Evolutionary conservation across 352 stramenopile genomes (phyloP), one percentile per base, ranked within the genome.

Genomic region (Albugo laibachii): DNA sequence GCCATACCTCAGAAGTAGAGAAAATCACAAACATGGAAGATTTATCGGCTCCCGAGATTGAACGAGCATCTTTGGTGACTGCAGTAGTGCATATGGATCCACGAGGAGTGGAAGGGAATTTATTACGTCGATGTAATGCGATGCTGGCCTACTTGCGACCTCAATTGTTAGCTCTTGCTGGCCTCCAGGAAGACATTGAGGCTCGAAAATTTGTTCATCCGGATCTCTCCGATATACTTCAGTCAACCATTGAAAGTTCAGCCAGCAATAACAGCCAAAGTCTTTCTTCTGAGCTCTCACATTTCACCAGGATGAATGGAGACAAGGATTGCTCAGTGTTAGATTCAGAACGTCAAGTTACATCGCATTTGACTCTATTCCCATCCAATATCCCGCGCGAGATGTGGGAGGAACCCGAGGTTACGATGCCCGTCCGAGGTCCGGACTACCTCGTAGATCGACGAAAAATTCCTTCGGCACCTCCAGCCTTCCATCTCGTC

Each of bases 31-130:
- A 34, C 35, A 39, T 36, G 14, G 36, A 43, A 21, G 18, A 39
- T 5, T 51, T 13, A 52, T 39, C 0, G 38, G 57, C 41, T 14
- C 48, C 53, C 21, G 53, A 41, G 0, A 69, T 80, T 13, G 67
- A 80, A 49, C 48, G 74, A 34, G 69, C 69, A 12, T 81, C 69
- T 12, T 65, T 85, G 44, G 69, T 83, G 16, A 81, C 69, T 14
- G 73, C 70, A 39, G 73, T 85, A 18, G 60, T 85, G 16, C 73
- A 85, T 44, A 44, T 82, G 51, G 67, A 85, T 47, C 73, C 73
- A 2, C 57, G 60, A 19, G 20, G 38, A 19, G 8, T 43, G 3
- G 70, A 83, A 49, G 64, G 70, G 16, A 57, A 70, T 19, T 45
- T 80, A 40, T 52, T 85, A n/a, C 67, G 66, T 44, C 68, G 73